Percentiles rank a stretch among this genome's conserved stretches.
Conservation (phyloP, 441 rosid species). For the Populus trichocarpa region DNA sequence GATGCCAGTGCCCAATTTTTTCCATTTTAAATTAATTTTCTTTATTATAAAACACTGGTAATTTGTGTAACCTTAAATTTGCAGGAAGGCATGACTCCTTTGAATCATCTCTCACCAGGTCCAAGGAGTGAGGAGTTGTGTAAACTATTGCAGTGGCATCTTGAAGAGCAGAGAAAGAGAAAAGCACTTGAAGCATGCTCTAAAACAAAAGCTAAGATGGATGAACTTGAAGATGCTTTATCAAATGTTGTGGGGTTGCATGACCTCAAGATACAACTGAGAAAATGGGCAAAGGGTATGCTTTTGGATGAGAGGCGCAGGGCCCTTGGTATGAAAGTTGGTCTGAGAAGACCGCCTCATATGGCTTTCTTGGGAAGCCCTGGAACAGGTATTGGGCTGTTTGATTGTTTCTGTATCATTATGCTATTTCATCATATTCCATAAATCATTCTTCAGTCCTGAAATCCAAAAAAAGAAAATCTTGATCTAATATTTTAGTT, state of each 20-base stretch:
- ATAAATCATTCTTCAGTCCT: neutral
- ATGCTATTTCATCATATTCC: neutral
- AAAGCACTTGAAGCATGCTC: slow-evolving; percentile 78
- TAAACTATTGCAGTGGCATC: slow-evolving; percentile 50
- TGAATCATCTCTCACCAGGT: slow-evolving; percentile 77
- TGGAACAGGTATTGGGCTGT: slow-evolving; percentile 67
- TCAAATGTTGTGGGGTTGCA: slow-evolving; percentile 67
- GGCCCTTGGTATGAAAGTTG: slow-evolving; percentile 89
- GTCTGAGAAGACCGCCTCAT: slow-evolving; percentile 82
- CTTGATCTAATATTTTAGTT: neutral
- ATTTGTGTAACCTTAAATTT: slow-evolving; percentile 18
- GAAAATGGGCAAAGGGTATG: slow-evolving; percentile 98
- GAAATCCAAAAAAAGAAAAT: neutral
- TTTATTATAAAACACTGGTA: neutral
- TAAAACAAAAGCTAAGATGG: slow-evolving; percentile 84
- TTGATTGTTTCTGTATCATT: neutral
- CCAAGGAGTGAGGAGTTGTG: slow-evolving; percentile 68
- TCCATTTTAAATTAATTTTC: slow-evolving; percentile 9
- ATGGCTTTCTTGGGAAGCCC: slow-evolving; percentile 99
- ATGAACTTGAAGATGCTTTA: slow-evolving; percentile 74
- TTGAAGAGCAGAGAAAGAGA: slow-evolving; percentile 79
- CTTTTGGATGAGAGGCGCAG: slow-evolving; percentile 93
- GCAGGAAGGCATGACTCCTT: slow-evolving; percentile 92
- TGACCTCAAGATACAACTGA: slow-evolving; percentile 77
- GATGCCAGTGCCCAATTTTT: neutral